Conservation (phyloP, 768 basidiomycete genomes). For the Trametes gibbosa region DNA sequence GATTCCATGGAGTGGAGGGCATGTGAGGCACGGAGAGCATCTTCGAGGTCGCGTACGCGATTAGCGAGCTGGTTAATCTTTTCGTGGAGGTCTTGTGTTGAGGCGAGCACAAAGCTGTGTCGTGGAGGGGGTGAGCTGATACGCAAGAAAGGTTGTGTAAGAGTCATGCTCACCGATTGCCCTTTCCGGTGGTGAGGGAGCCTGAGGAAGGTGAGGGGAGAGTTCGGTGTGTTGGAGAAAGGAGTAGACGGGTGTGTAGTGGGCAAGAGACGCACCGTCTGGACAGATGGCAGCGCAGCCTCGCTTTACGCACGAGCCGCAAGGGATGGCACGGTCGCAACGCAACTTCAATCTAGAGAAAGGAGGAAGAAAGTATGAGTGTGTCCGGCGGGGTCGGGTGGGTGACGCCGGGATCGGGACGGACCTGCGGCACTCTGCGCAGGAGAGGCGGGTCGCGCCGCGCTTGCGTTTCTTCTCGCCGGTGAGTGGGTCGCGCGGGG, state of each 20-base stretch:
- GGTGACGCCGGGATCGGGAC: constrained; percentile 10
- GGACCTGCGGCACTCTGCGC: constrained; percentile 77
- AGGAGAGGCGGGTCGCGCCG: constrained; percentile 74
- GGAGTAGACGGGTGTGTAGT: neutral
- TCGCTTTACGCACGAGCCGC: constrained; percentile 77
- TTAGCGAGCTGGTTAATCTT: constrained; percentile 73
- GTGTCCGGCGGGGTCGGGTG: constrained; percentile 4
- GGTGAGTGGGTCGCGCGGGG: constrained; percentile 12
- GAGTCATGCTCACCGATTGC: constrained; percentile 57
- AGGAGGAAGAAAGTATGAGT: constrained; percentile 4
- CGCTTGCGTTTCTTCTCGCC: constrained; percentile 45
- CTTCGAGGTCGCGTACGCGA: constrained; percentile 77
- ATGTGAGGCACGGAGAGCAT: constrained; percentile 61
- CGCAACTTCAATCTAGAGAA: constrained; percentile 62
- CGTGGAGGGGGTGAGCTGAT: constrained; percentile 11
- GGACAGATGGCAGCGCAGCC: constrained; percentile 82
- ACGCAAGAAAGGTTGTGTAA: neutral
- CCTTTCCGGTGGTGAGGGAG: constrained; percentile 78
- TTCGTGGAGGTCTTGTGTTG: constrained; percentile 78
- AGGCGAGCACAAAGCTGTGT: constrained; percentile 71
- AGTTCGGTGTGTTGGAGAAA: constrained; percentile 8
- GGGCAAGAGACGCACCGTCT: constrained; percentile 48
- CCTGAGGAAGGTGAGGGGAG: constrained; percentile 38
- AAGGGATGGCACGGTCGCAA: constrained; percentile 76
- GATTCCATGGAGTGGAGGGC: constrained; percentile 52